phyloP scores from a whole-genome alignment of 352 stramenopile genomes.

The Phytopythium kandeliae region DNA sequence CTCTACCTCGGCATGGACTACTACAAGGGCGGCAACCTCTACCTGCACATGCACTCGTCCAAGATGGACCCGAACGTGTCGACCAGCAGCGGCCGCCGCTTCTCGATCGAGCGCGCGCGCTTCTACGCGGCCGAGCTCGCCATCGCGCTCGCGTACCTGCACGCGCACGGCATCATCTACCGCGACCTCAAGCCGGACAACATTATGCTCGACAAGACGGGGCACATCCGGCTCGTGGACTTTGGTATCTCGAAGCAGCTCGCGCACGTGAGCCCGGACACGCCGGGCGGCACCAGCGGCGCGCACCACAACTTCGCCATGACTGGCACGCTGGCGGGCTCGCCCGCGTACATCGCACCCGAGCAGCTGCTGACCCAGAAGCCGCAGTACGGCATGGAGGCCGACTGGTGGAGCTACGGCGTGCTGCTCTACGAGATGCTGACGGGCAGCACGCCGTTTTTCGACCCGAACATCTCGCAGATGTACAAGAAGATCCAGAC shows the following conservation, averaged over 20 bases:
- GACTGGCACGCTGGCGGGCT: conserved; percentile 71
- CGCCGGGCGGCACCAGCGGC: conserved; percentile 9
- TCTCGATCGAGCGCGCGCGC: conserved; percentile 55
- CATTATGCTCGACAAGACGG: conserved; percentile 85
- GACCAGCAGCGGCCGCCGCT: conserved; percentile 63
- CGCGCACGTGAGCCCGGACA: conserved; percentile 8
- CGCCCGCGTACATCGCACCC: conserved; percentile 80
- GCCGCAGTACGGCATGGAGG: conserved; percentile 81
- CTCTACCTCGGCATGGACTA: conserved; percentile 80
- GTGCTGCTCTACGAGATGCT: conserved; percentile 90
- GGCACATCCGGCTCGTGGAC: conserved; percentile 86
- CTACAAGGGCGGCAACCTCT: conserved; percentile 83
- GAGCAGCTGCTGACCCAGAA: conserved; percentile 82
- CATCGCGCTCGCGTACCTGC: conserved; percentile 84
- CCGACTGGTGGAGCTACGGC: conserved; percentile 91
- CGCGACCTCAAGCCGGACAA: conserved; percentile 87
- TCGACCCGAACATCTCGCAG: conserved; percentile 76
- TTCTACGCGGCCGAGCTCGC: conserved; percentile 88
- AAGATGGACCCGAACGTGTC: conserved; percentile 78
- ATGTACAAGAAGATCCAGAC: conserved; percentile 91
- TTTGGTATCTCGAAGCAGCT: conserved; percentile 89
- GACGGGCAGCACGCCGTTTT: conserved; percentile 84
- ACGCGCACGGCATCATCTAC: conserved; percentile 84
- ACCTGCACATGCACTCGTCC: conserved; percentile 85
- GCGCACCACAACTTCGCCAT: conserved; percentile 43